phyloP scores from a whole-genome alignment of 306 rosid genomes.

The Mimosa pudica region DNA sequence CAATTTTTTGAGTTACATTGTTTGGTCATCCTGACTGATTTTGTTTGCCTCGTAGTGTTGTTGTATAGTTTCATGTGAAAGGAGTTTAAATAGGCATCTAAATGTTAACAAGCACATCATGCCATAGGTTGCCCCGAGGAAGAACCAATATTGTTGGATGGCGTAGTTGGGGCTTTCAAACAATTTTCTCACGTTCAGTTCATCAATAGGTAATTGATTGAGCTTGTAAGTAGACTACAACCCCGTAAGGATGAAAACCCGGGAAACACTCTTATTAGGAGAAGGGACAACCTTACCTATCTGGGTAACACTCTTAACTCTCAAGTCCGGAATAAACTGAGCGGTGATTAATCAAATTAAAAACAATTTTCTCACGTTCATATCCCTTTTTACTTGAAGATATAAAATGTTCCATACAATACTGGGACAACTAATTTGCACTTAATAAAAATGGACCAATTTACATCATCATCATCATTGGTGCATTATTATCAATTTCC shows the following conservation, averaged over 20 bases:
- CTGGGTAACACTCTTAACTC: too few species aligned
- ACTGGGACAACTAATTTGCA: not conserved
- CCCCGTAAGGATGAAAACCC: too few species aligned
- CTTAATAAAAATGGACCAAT: not conserved
- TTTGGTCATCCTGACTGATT: not conserved
- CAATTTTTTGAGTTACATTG: slow-evolving; percentile 3
- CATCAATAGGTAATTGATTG: too few species aligned
- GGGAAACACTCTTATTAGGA: too few species aligned
- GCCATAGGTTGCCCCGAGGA: not conserved
- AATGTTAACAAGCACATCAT: not conserved
- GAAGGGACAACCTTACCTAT: too few species aligned
- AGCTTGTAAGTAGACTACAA: too few species aligned
- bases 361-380: not conserved
- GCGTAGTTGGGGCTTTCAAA: not conserved
- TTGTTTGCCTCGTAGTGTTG: not conserved
- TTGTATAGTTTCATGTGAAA: not conserved
- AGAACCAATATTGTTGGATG: not conserved
- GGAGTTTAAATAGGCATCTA: not conserved
- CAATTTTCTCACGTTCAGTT: not conserved
- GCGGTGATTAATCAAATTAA: too few species aligned
- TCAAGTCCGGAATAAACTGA: too few species aligned
- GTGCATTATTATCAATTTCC: not conserved
- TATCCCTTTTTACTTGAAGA: not conserved
- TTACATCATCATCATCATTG: not conserved
- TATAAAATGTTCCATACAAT: not conserved